Base-by-base conservation (phyloP, 495 filamentous ascomycete species). In the Hypoxylon subgilvum region DNA sequence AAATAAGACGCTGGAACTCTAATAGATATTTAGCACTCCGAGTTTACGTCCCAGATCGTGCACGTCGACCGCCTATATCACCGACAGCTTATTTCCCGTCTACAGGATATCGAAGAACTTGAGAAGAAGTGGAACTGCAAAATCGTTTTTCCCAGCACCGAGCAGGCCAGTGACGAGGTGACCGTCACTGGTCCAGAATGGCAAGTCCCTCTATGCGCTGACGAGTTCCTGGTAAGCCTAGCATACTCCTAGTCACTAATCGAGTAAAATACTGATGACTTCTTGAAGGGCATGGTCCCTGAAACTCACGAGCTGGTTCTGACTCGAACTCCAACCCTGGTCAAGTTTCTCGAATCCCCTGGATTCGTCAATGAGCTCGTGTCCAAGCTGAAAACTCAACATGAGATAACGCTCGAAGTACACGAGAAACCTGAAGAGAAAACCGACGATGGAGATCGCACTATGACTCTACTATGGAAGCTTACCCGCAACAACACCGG, bases 121-220 rank as follows among this genome's bases (percentile, higher is more conserved):
- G 95, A 97, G 78, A 92, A 93, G 80, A 95, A 93, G 71, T 97
- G 90, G 90, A 96, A 96, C 70, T 97, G 94, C 85, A 96, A 96
- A 77, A 90, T 97, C 66, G 86, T 89, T 59, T 97, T 97, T 69
- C 95, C 94, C 8, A 96, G 91, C 74, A 97, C 94, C 13, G 94
- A 99, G 72, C 87, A 91, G 73, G 95, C 94, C 21, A 97, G 92
- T 70, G 95, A 99, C 73, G 86, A 93, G 65, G 89, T 99, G 57
- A 93, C 87, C 5, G 91, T 97, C 52, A 92, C 92, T 35, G 94
- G 94, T 12, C 94, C 94, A 10, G 91, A 97, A 74, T 97, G 94
- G 81, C 92, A 96, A 81, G 91, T 97, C 34, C 92, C 95, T 55
- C 86, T 92, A 67, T 95, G 91, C 56, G 92, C 96, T 54, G 93